phyloP scores from a whole-genome alignment of 2,329 filamentous ascomycete species.

The Neoarthrinium moseri region DNA sequence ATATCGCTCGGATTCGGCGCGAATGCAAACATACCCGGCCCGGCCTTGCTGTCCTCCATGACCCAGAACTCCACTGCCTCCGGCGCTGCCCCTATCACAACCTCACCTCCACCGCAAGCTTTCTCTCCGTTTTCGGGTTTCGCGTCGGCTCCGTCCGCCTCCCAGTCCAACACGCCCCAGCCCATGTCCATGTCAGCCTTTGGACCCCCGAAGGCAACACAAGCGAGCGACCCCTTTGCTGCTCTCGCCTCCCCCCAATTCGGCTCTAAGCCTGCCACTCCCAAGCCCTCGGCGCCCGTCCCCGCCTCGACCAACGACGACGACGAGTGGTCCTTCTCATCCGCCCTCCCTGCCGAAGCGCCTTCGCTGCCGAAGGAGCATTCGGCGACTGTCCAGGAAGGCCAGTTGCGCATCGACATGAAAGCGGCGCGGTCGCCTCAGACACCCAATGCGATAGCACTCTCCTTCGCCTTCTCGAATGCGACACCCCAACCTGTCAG shows the following conservation, averaged over 20 bases:
- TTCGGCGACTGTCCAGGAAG: constrained; percentile 67
- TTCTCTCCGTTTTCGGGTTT: constrained; percentile 58
- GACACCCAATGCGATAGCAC: constrained; percentile 57
- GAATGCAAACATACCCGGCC: constrained; percentile 67
- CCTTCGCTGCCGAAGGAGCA: constrained; percentile 58
- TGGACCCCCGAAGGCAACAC: constrained; percentile 36
- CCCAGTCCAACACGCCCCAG: constrained; percentile 54
- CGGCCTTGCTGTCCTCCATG: constrained; percentile 62
- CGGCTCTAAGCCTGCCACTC: constrained; percentile 33
- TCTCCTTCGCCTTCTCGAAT: constrained; percentile 84
- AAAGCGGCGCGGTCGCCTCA: constrained; percentile 60
- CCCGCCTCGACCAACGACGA: constrained; percentile 55
- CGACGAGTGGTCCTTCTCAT: constrained; percentile 94
- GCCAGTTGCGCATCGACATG: constrained; percentile 71
- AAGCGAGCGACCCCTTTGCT: constrained; percentile 51
- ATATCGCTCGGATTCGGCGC: constrained; percentile 80
- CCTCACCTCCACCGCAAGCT: constrained; percentile 40
- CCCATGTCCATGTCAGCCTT: constrained; percentile 41
- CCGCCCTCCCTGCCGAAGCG: constrained; percentile 67
- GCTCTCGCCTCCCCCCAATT: constrained; percentile 43
- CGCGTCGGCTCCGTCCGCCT: constrained; percentile 45
- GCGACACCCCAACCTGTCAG: constrained; percentile 67
- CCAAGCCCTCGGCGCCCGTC: constrained; percentile 27
- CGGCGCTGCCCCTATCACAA: constrained; percentile 32
- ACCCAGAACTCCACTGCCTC: constrained; percentile 60